Percentiles rank a stretch among this genome's conserved stretches.
phyloP scores from a whole-genome alignment of 768 basidiomycete species.

The Dendrothele bispora region DNA sequence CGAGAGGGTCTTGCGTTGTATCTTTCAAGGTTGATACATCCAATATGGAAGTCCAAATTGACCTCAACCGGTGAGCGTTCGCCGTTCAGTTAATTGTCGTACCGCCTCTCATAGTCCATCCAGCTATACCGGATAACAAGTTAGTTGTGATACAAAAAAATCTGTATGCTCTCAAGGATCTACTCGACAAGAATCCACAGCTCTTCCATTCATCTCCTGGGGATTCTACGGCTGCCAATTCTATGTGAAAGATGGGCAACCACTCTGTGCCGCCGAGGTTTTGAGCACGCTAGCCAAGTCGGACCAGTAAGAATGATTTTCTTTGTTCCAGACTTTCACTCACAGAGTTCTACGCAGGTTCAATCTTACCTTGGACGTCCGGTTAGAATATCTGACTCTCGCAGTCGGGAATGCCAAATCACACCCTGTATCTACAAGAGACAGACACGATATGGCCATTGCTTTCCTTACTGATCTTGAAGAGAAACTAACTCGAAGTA shows the following conservation, averaged over 20 bases:
- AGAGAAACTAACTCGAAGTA: slow-evolving; percentile 92
- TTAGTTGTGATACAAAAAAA: slow-evolving; percentile 80
- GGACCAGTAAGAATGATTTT: slow-evolving; percentile 57
- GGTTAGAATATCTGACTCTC: slow-evolving; percentile 90
- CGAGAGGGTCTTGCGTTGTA: slow-evolving; percentile 88
- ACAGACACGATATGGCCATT: slow-evolving; percentile 86
- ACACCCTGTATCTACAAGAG: slow-evolving; percentile 76
- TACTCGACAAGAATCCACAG: slow-evolving; percentile 80
- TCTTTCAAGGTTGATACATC: slow-evolving; percentile 80
- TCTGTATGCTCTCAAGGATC: slow-evolving; percentile 70
- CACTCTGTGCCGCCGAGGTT: slow-evolving; percentile 84
- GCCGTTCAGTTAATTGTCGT: neutral
- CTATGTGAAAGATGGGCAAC: slow-evolving; percentile 90
- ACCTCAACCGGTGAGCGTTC: slow-evolving; percentile 63
- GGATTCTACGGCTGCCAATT: slow-evolving; percentile 82
- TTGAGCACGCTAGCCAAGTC: slow-evolving; percentile 83
- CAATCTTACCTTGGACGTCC: slow-evolving; percentile 63
- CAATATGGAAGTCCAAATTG: slow-evolving; percentile 85
- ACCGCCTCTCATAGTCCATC: slow-evolving; percentile 40
- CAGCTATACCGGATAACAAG: slow-evolving; percentile 60
- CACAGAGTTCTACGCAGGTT: slow-evolving; percentile 44
- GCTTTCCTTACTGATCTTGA: slow-evolving; percentile 93
- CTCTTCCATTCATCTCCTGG: slow-evolving; percentile 82
- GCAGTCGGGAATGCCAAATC: slow-evolving; percentile 97
- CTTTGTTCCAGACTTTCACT: slow-evolving; percentile 2